Evolutionary conservation across 768 basidiomycete genomes (phyloP).

Genomic region (Pisolithus marmoratus): DNA sequence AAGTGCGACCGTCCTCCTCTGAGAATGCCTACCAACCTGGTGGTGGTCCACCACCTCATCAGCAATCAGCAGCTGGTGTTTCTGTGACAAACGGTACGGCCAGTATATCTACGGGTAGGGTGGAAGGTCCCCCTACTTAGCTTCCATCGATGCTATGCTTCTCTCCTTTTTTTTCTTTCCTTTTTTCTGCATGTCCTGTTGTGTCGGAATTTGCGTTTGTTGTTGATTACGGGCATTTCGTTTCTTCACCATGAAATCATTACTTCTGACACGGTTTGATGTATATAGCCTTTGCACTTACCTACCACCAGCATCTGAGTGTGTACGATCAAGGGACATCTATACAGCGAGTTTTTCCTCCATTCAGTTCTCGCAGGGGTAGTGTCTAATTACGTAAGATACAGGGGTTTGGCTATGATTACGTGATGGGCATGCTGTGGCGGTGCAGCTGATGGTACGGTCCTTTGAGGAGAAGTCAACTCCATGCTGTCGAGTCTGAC

Average conservation of each 20-base stretch:
- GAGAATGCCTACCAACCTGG: slow-evolving; percentile 50
- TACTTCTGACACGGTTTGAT: slow-evolving; percentile 15
- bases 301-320: neutral
- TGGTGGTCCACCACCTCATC: slow-evolving; percentile 28
- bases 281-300: slow-evolving; percentile 24
- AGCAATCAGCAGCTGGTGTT: slow-evolving; percentile 15
- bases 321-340: neutral
- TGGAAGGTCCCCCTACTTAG: slow-evolving; percentile 38
- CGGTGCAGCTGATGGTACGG: neutral
- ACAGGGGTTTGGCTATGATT: too few species aligned
- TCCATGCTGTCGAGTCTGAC: neutral
- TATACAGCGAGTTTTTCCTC: neutral
- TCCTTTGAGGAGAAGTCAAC: neutral
- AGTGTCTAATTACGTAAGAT: too few species aligned
- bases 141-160: neutral
- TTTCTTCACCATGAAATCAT: slow-evolving; percentile 20
- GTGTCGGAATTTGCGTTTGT: slow-evolving; percentile 13
- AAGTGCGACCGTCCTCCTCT: slow-evolving; percentile 57
- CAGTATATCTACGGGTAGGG: slow-evolving; percentile 34
- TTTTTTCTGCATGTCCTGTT: slow-evolving; percentile 5
- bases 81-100: slow-evolving; percentile 39
- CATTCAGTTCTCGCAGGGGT: too few species aligned
- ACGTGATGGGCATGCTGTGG: neutral
- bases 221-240: slow-evolving; percentile 17
- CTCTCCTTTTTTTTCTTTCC: neutral